These are phyloP conservation scores for Phoma sp. DNA, from an alignment of 2,329 filamentous ascomycete species.

Conservation along the genomic window DNA sequence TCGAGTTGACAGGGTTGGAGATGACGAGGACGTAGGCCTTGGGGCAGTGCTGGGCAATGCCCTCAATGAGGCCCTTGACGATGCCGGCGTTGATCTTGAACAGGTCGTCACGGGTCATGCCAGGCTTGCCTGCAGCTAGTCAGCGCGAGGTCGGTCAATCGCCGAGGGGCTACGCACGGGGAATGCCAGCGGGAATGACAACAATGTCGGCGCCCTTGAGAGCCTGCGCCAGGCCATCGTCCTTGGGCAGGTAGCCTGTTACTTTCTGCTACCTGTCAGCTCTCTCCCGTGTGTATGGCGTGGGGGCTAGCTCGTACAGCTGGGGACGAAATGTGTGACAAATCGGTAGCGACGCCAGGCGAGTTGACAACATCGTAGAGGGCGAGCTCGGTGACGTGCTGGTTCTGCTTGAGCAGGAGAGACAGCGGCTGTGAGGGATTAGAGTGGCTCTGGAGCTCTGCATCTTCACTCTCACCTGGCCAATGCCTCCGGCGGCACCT, in stretches of 20 bases:
- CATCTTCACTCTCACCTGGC: conserved; percentile 71
- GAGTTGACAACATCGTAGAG: conserved; percentile 99
- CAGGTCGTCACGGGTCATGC: conserved; percentile 98
- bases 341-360: conserved; percentile 91
- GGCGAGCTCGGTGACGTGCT: conserved; percentile 87
- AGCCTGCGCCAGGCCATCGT: conserved; percentile 83
- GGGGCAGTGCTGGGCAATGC: conserved; percentile 84
- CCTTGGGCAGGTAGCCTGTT: conserved; percentile 84
- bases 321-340: conserved; percentile 94
- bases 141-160: conserved; percentile 19
- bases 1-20: conserved; percentile 99
- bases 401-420: conserved; percentile 90
- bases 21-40: conserved; percentile 97
- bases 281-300: conserved; percentile 13
- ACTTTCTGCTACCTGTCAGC: conserved; percentile 65
- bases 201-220: conserved; percentile 95
- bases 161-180: conserved; percentile 66
- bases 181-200: conserved; percentile 97
- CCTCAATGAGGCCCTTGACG: conserved; percentile 90
- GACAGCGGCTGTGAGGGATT: conserved; percentile 77
- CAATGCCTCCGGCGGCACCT: conserved; percentile 97
- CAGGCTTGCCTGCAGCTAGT: conserved; percentile 84
- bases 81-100: conserved; percentile 99
- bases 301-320: conserved; percentile 65
- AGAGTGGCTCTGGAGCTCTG: conserved; percentile 19